Evolutionary conservation across 75 land plant genomes (phyloP), one percentile per base, ranked within the genome.

Genomic region (Pinus albicaulis): DNA sequence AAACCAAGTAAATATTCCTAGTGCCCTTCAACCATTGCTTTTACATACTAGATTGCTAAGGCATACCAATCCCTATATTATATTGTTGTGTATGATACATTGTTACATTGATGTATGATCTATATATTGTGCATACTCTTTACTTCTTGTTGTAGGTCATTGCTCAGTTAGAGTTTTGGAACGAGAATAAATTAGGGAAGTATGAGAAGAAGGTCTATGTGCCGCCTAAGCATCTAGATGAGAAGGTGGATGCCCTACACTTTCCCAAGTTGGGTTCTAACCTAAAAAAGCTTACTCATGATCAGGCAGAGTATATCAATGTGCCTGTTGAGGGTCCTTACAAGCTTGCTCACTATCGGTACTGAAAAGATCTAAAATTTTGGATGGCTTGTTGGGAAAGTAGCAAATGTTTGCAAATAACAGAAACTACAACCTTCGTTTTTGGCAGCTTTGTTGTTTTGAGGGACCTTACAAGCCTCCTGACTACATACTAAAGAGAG

Each of bases 201-300:
- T 95, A 92, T 64, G 88, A 88, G 88, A 95, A 92, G 88, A 80
- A 93, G 89, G 95, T 95, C 61, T 95, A 92, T 77, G 95, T 93
- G 3, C 75, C 92, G 74, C 98, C 95, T 36, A 95, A 90, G 90
- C 98, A 95, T 81, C 74, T 95, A 57, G 98, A 95, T 76, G 95
- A 95, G 91, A 95, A 93, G 90, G 98, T 93, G 53, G 98, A 93
- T 16, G 83, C 86, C 48, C 84, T 93, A 36, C 96, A 93, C 55
- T 82, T 93, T 41, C 85, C 72, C 24, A 93, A 93, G 92, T 86
- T 91, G 31, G n/a, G n/a, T n/a, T 94, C 94, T 77, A 89, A 77
- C 84, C 87, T 94, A 22, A 92, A 95, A 71, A 94, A 94, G 83
- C 86, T 92, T 56, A 15, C 85, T 10, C 76, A 76, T 15, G 92